A percentile compares a stretch with the other conserved stretches of the same genome.
These are phyloP conservation scores for Pythium rishiriense DNA, from an alignment of 352 stramenopile genomes.

Conservation along the genomic window DNA sequence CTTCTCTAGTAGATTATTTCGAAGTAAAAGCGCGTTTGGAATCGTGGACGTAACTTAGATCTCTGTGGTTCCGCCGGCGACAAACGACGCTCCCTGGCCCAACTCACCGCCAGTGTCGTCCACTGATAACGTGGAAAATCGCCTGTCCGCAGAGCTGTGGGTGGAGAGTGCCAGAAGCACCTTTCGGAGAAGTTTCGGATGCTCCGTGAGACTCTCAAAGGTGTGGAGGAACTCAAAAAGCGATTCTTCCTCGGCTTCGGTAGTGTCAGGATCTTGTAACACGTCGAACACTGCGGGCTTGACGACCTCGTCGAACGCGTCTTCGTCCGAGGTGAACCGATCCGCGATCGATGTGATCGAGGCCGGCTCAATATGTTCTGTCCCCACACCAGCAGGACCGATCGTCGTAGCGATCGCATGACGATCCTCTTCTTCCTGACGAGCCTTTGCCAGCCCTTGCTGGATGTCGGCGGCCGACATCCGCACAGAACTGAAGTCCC, in stretches of 20 bases:
- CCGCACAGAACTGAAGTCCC: conserved; percentile 79
- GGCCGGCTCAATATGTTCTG: no score
- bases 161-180: conserved; percentile 36
- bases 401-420: not conserved
- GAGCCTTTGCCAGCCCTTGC: conserved; percentile 18
- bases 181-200: conserved; percentile 60
- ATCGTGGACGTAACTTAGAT: conserved; percentile 10
- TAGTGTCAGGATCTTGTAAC: conserved; percentile 37
- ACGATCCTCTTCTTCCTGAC: conserved; percentile 13
- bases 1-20: conserved; percentile 18
- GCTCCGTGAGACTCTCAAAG: conserved; percentile 71
- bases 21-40: not conserved
- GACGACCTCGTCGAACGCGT: conserved; percentile 64
- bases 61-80: conserved; percentile 17
- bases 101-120: not conserved
- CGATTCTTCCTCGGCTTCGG: conserved; percentile 63
- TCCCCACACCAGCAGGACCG: no score
- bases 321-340: conserved; percentile 44
- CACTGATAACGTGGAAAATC: not conserved
- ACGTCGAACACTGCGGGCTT: conserved; percentile 83
- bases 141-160: not conserved
- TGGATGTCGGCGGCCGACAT: conserved; percentile 34
- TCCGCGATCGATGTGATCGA: conserved; percentile 3
- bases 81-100: not conserved
- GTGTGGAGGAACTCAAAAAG: conserved; percentile 79